Conservation (phyloP, 2,329 filamentous ascomycete species). For the Cladosporium sp. region DNA sequence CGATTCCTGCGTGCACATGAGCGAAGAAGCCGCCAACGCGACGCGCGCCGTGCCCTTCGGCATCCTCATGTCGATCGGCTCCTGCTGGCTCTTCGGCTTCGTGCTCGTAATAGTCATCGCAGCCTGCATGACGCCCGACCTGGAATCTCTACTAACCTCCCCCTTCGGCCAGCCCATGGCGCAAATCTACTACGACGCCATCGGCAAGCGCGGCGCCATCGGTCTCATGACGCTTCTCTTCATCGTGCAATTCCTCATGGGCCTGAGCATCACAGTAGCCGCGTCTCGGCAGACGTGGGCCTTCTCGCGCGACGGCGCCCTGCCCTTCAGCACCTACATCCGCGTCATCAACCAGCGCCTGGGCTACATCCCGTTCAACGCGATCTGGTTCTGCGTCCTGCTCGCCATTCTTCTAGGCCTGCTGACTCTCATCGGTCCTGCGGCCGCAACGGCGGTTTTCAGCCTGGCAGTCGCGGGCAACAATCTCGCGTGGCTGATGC, state of each 20-base stretch:
- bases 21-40: constrained; percentile 58
- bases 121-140: constrained; percentile 52
- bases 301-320: constrained; percentile 58
- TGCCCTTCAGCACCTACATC: constrained; percentile 58
- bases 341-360: constrained; percentile 52
- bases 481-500: constrained; percentile 57
- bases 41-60: constrained; percentile 56
- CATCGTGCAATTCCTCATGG: constrained; percentile 61
- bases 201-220: constrained; percentile 56
- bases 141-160: constrained; percentile 45
- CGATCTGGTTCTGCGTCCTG: constrained; percentile 52
- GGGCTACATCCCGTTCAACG: constrained; percentile 55
- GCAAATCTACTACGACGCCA: constrained; percentile 57
- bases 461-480: constrained; percentile 57
- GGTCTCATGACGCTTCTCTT: constrained; percentile 57
- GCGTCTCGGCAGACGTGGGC: constrained; percentile 60
- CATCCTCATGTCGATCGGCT: constrained; percentile 55
- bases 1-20: constrained; percentile 56
- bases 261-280: constrained; percentile 54
- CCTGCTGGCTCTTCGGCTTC: constrained; percentile 55
- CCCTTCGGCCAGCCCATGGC: constrained; percentile 58
- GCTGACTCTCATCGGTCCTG: constrained; percentile 54
- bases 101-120: constrained; percentile 56
- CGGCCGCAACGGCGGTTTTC: constrained; percentile 57
- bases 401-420: constrained; percentile 53